These are phyloP conservation scores for Amauroascus verrucosus DNA, from an alignment of 2,329 filamentous ascomycete species.

Conservation along the genomic window DNA sequence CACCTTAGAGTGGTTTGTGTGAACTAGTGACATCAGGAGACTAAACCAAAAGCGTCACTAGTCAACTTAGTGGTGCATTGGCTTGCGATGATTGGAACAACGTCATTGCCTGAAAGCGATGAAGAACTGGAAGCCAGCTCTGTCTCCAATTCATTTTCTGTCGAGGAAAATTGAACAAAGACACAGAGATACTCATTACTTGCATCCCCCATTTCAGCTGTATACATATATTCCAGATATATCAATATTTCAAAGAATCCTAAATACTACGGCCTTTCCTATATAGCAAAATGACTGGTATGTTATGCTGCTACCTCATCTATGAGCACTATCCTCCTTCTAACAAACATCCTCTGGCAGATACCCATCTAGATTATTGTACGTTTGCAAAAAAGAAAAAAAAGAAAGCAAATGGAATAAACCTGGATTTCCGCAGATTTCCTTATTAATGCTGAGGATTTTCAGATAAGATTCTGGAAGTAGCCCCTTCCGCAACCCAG, in stretches of 20 bases:
- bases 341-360: constrained; percentile 1
- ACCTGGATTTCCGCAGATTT: neutral
- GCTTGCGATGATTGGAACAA: constrained; percentile 1
- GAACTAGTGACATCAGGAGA: too few species aligned
- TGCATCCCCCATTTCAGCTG: neutral
- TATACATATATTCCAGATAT: too few species aligned
- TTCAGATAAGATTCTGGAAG: constrained; percentile 63
- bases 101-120: constrained; percentile 3
- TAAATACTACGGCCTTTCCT: neutral
- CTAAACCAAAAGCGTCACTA: too few species aligned
- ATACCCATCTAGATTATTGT: constrained; percentile 51
- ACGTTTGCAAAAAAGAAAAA: constrained; percentile 25
- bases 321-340: too few species aligned
- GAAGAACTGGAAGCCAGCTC: neutral
- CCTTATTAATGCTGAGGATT: neutral
- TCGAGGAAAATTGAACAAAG: neutral
- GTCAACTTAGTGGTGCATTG: too few species aligned
- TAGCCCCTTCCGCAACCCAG: constrained; percentile 62
- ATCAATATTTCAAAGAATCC: neutral
- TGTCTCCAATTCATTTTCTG: neutral
- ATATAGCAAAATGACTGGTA: constrained; percentile 1
- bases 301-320: too few species aligned
- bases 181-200: neutral
- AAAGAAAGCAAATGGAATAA: too few species aligned
- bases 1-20: too few species aligned